Evolutionary conservation across 306 rosid species (phyloP), one percentile per base, ranked within the genome.

Genomic region (Rosa multiflora): DNA sequence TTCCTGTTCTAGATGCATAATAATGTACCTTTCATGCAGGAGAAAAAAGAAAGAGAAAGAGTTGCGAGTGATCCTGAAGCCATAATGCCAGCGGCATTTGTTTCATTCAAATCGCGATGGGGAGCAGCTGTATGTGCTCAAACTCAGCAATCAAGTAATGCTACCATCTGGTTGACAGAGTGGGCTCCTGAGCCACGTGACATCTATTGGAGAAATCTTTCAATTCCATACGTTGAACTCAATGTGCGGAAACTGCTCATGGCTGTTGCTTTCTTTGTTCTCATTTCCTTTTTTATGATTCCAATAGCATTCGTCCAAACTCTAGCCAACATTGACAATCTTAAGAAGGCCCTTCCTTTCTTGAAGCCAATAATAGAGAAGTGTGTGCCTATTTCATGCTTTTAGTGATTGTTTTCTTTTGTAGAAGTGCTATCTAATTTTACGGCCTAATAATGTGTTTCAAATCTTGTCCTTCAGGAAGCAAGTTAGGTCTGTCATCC

Each of bases 141-240:
- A 86, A 89, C 97, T 80, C 97, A 91, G 80, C 99, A 94, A 66
- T 81, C 92, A 53, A 87, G 92, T 71, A 82, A 94, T 82, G 91
- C 97, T 26, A 92, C 92, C 43, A 66, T 92, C 78, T 92, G 99
- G 97, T 87, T 94, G 78, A 94, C 97, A 43, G 99, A 94, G 42
- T 94, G 99, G 99, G 97, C 97, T 77, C 95, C 99, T 39, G 94
- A 92, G 79, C 99, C 99, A 67, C 78, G 97, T 10, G 99, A 94
- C 46, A 83, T 94, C 66, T 88, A 62, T 61, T 94, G 99, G 99
- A 84, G 89, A 59, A 94, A 94, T 83, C 97, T 94, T 73, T 83
- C 97, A 8, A 88, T 94, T 86, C 98, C 98, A 74, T 92, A 87
- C 67, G 89, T 94, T 67, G 88, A 89, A 59, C 95, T 94, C 71